Base-by-base conservation (phyloP, 306 rosid genomes). In the Clitoria ternatea region DNA sequence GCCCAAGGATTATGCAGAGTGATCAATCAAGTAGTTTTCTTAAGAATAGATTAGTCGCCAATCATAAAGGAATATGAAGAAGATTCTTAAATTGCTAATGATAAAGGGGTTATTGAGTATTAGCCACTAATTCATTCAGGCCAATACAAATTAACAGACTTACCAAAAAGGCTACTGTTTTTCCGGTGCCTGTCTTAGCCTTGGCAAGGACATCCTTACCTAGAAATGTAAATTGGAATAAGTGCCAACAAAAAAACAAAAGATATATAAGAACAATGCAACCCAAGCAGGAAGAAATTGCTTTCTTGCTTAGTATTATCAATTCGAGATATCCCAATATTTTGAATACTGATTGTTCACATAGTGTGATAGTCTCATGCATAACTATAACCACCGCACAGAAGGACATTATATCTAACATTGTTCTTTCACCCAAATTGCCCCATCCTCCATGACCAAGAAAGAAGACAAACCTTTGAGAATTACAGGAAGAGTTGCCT, bases 201-300 rank as follows among this genome's bases (percentile, higher is more conserved):
- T 91, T 94, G 75, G 97, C 99, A 30, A 94, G 92, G 55, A 94
- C 97, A 79, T 94, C 97, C 91, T 89, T 94, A 78, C 99, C 97
- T 94, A 64, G 44, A 85, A 76, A 79, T 47, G 35, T 66, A 7
- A 72, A 66, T 18, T 17, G 50, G 70, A 66, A 71, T 71, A 29
- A 81, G 76, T 47, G 43, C 17, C 57, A 35, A 67, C 10, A 49
- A 47, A 52, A 22, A 75, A 70, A 70, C 65, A 30, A 57, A 72
- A 59, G 37, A 64, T 29, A 66, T 39, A 52, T 20, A 10, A 50
- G 52, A 68, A 59, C 15, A 62, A 70, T 40, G 66, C 14, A 59
- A 60, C 13, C 47, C 27, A 65, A 72, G 63, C 22, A 42, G 29
- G 10, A 55, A 15, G 15, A 32, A 17, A 66, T 20, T 42, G 32